A percentile compares a stretch with the other conserved stretches of the same genome.
These are phyloP conservation scores for Domatiomyces catenatus DNA, from an alignment of 2,329 filamentous ascomycete genomes.

Conservation along the genomic window DNA sequence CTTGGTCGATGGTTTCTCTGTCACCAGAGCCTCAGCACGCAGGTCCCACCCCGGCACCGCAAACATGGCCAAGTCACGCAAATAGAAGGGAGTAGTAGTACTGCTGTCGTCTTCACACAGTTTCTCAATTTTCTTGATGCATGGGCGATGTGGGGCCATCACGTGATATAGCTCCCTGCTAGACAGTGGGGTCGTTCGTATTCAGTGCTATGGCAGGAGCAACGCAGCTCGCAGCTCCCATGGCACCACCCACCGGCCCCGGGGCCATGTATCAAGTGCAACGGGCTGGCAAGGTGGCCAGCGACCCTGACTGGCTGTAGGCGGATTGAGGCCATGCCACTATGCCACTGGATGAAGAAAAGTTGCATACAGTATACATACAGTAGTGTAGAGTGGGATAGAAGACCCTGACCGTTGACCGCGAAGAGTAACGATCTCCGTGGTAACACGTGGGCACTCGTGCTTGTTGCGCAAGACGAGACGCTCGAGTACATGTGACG, in stretches of 20 bases:
- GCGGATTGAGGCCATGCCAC: no score
- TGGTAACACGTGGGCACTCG: not conserved
- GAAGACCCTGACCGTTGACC: no score
- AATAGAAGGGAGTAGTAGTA: not conserved
- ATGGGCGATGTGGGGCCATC: not conserved
- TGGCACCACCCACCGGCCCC: no score
- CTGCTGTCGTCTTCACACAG: not conserved
- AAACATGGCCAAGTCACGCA: conserved; percentile 46
- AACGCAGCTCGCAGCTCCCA: not conserved
- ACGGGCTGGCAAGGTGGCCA: not conserved
- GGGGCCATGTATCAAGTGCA: not conserved
- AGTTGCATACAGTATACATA: no score
- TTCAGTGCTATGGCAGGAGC: not conserved
- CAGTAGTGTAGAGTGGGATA: no score
- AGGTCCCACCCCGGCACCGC: conserved; percentile 87
- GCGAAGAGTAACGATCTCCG: not conserved
- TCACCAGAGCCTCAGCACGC: conserved; percentile 25
- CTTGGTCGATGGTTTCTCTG: conserved; percentile 17
- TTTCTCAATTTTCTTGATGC: not conserved
- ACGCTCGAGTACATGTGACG: not conserved
- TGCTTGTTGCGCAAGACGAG: not conserved
- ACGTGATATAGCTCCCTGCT: not conserved
- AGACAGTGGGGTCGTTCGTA: not conserved
- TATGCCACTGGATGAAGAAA: no score
- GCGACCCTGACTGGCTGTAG: no score